Percentiles rank a stretch among this genome's conserved stretches.
phyloP scores from a whole-genome alignment of 352 stramenopile species.

The Phytophthora hybrid region DNA sequence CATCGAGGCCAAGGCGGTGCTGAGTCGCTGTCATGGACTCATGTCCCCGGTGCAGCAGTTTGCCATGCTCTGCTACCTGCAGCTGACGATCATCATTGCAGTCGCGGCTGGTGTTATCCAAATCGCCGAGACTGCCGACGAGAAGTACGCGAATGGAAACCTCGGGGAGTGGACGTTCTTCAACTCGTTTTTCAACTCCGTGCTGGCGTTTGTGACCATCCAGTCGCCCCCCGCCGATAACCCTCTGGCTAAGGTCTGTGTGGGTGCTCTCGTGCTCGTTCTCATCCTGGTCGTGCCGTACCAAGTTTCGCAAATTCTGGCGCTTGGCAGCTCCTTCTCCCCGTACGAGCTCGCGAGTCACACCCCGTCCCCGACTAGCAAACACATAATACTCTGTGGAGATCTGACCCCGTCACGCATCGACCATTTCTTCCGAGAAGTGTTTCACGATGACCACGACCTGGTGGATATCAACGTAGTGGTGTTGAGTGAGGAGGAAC shows the following conservation, averaged over 20 bases:
- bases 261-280: slow-evolving; percentile 79
- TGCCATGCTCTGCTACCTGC: slow-evolving; percentile 79
- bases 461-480: slow-evolving; percentile 83
- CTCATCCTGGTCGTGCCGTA: slow-evolving; percentile 87
- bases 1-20: slow-evolving; percentile 71
- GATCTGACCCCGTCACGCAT: slow-evolving; percentile 84
- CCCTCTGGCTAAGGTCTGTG: slow-evolving; percentile 75
- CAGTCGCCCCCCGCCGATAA: slow-evolving; percentile 85
- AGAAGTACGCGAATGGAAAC: slow-evolving; percentile 46
- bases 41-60: slow-evolving; percentile 86
- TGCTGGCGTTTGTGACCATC: slow-evolving; percentile 88
- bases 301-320: slow-evolving; percentile 79
- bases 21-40: slow-evolving; percentile 78
- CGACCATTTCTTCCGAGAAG: slow-evolving; percentile 85
- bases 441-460: slow-evolving; percentile 89
- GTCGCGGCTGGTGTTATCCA: slow-evolving; percentile 83
- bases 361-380: slow-evolving; percentile 60
- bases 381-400: slow-evolving; percentile 83
- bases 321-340: slow-evolving; percentile 79
- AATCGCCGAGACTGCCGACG: slow-evolving; percentile 79
- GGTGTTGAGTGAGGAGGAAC: slow-evolving; percentile 79
- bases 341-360: slow-evolving; percentile 72
- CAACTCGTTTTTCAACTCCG: slow-evolving; percentile 88
- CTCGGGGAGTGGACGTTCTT: slow-evolving; percentile 87
- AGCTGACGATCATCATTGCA: slow-evolving; percentile 81